Base-by-base conservation (phyloP, 1,139 yeast species). In the Candida pseudoviswanathii region DNA sequence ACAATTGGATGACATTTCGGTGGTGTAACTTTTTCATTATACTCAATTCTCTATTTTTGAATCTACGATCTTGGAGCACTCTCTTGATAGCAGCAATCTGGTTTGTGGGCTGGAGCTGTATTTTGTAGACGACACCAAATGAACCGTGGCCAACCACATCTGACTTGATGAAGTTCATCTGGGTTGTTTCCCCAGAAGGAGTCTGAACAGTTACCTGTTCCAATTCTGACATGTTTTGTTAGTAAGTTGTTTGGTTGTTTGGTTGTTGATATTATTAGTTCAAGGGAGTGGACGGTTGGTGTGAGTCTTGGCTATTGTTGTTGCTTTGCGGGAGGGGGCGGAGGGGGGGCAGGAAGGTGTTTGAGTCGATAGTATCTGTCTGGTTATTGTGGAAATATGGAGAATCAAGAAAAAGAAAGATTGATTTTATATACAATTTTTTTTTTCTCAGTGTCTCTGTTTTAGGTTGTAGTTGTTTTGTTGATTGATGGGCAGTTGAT, bases 141-240 rank as follows among this genome's bases (percentile, higher is more conserved):
- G 98, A 91, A 11, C 99, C 99, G 68, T 90, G 96, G 16, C 99
- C 99, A 46, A 92, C 96, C 78, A 92, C 92, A 61, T 89, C 84
- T 51, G 84, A 81, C 63, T 85, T 89, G 31, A 37, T 37, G 16
- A 37, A 37, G 21, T 37, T 37, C 41, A 37, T 37, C 26, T 37
- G 41, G 21, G 41, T 37, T 3, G 41, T 37, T 37, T 37, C 41
- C 16, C 41, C 41, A 37, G 41, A 37, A 9, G 41, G 41, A 10
- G 41, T 37, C 26, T 37, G 41, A 37, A 37, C 41, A 24, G 41
- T 37, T n/a, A 37, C 41, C 31, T 24, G 41, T 37, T 37, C 41
- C 16, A 25, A 37, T 37, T 37, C 41, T 37, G 41, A 25, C 41
- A 37, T 37, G 21, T n/a, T 5, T 25, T 37, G 41, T 37, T 37